Conservation (phyloP, 371 early-diverging fungal species). For the Coemansia sp. region DNA sequence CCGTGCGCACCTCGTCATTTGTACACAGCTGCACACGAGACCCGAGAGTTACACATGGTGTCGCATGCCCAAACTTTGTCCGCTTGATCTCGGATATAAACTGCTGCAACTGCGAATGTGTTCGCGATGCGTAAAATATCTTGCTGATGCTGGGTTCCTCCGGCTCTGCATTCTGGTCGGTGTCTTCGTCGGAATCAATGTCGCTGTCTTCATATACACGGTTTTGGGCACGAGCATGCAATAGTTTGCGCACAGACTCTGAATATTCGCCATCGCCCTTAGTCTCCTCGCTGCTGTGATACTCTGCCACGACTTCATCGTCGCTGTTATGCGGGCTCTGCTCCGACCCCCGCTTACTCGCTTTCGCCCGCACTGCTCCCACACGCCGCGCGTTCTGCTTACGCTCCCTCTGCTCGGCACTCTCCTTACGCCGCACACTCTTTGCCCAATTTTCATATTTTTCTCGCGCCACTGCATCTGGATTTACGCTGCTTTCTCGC, state of each 20-base stretch:
- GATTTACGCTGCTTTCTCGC: neutral
- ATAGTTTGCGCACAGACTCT: conserved; percentile 20
- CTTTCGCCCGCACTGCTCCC: neutral
- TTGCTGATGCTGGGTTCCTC: conserved; percentile 42
- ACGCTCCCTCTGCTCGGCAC: neutral
- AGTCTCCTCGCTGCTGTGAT: conserved; percentile 20
- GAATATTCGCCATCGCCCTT: conserved; percentile 22
- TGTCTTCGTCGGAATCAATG: conserved; percentile 8
- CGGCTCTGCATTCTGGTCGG: neutral
- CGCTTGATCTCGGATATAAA: conserved; percentile 83
- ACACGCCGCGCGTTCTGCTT: neutral
- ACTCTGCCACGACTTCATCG: conserved; percentile 31
- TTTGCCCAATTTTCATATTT: neutral
- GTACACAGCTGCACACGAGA: conserved; percentile 85
- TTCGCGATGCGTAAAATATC: conserved; percentile 81
- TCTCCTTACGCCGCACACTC: neutral
- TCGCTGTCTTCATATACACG: conserved; percentile 12
- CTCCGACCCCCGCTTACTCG: neutral
- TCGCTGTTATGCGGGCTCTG: conserved; percentile 11
- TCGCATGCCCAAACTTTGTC: conserved; percentile 65
- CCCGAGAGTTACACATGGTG: conserved; percentile 70
- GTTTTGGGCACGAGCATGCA: conserved; percentile 9
- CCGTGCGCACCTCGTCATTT: conserved; percentile 61
- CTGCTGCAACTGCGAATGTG: conserved; percentile 94
- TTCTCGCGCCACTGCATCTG: neutral